A percentile compares a stretch with the other conserved stretches of the same genome.
Conservation (phyloP, 208 protist genomes). For the Wallacemonas rigidus region DNA sequence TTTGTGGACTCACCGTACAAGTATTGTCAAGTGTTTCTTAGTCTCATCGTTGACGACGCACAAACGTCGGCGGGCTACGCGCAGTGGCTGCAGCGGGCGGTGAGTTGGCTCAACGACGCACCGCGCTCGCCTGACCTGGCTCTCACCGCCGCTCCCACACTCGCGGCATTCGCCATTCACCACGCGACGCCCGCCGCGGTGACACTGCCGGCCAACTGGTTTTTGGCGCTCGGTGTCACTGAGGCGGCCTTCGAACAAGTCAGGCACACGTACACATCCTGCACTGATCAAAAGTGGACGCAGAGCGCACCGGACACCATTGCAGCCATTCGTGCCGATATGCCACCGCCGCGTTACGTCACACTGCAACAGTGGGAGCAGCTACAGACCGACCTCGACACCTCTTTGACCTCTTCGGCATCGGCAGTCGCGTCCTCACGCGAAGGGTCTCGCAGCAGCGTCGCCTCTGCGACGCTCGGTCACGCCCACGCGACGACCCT, state of each 20-base stretch:
- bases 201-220: constrained; percentile 54
- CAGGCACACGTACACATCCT: constrained; percentile 19
- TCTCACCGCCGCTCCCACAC: constrained; percentile 27
- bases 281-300: constrained; percentile 4
- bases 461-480: too few species aligned
- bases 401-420: background rate
- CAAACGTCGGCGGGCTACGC: constrained; percentile 28
- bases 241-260: constrained; percentile 19
- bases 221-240: constrained; percentile 48
- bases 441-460: too few species aligned
- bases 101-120: constrained; percentile 73
- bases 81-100: constrained; percentile 56
- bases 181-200: constrained; percentile 36
- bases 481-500: too few species aligned
- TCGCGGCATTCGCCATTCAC: constrained; percentile 69
- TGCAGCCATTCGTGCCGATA: background rate
- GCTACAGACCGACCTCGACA: background rate
- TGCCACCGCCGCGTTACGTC: constrained; percentile 11
- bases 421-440: background rate
- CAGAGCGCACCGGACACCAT: background rate
- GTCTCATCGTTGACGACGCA: constrained; percentile 48
- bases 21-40: constrained; percentile 70
- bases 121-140: constrained; percentile 53
- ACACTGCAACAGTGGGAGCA: background rate
- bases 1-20: constrained; percentile 83